These are phyloP conservation scores for Colletotrichum phormii DNA, from an alignment of 2,329 filamentous ascomycete species.

Conservation along the genomic window DNA sequence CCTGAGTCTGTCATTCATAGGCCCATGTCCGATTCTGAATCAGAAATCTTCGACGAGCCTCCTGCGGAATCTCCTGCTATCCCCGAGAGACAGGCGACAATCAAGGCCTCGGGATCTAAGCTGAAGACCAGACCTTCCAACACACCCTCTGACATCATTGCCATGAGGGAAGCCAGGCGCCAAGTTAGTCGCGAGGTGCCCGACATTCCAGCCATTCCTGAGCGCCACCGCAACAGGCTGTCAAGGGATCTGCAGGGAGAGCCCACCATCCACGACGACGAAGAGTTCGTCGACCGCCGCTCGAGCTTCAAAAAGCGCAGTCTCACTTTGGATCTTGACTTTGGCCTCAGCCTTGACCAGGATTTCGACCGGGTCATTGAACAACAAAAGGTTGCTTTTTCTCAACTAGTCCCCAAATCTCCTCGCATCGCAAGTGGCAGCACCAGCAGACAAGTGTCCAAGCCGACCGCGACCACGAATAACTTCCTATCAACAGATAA, in stretches of 20 bases:
- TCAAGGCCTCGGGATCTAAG: slow-evolving; percentile 87
- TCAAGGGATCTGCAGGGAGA: slow-evolving; percentile 60
- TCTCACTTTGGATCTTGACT: slow-evolving; percentile 83
- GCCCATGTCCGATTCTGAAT: slow-evolving; percentile 62
- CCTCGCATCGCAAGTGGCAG: slow-evolving; percentile 41
- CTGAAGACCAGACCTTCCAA: slow-evolving; percentile 90
- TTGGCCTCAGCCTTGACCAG: slow-evolving; percentile 87
- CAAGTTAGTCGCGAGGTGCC: slow-evolving; percentile 83
- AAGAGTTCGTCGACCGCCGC: slow-evolving; percentile 68
- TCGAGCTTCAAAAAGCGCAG: slow-evolving; percentile 85
- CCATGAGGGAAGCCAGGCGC: slow-evolving; percentile 88
- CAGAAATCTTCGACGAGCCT: slow-evolving; percentile 54
- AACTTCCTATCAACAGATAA: slow-evolving; percentile 16
- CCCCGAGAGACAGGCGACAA: slow-evolving; percentile 86
- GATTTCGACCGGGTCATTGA: slow-evolving; percentile 97
- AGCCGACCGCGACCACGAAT: slow-evolving; percentile 20
- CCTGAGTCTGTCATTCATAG: slow-evolving; percentile 93
- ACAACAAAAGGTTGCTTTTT: slow-evolving; percentile 89
- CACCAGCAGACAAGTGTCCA: slow-evolving; percentile 60
- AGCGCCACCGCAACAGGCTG: slow-evolving; percentile 67
- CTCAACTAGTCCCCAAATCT: slow-evolving; percentile 42
- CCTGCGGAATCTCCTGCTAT: slow-evolving; percentile 70
- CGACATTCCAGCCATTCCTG: slow-evolving; percentile 69
- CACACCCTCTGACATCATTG: slow-evolving; percentile 83
- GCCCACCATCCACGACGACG: slow-evolving; percentile 49